Evolutionary conservation across 306 rosid genomes (phyloP).

Genomic region (Glycine latifolia): DNA sequence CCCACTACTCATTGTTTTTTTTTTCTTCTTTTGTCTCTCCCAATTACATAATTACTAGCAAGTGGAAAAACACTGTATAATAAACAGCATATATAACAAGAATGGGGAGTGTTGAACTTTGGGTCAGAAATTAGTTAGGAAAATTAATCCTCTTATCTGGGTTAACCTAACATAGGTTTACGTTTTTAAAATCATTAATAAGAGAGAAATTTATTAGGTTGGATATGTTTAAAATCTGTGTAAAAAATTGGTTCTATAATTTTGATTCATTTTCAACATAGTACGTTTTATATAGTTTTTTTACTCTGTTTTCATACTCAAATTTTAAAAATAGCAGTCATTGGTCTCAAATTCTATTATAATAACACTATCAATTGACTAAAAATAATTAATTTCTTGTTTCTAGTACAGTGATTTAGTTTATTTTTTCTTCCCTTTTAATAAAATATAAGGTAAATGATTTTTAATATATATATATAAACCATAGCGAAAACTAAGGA

Average conservation of each 20-base stretch:
- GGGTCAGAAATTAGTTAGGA: not conserved
- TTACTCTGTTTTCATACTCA: not conserved
- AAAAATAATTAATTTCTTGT: no score
- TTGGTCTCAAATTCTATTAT: not conserved
- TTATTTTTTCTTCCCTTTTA: no score
- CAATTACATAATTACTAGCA: not conserved
- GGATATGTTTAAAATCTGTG: not conserved
- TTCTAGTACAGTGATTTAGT: no score
- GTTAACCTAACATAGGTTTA: not conserved
- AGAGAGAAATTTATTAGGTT: not conserved
- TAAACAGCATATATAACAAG: not conserved
- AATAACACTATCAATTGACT: not conserved
- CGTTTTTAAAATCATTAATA: not conserved
- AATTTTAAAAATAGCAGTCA: not conserved
- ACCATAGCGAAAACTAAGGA: no score
- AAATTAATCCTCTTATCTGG: not conserved
- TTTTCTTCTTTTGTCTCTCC: not conserved
- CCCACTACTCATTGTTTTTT: constrained; percentile 23
- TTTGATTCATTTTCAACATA: not conserved
- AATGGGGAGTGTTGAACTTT: not conserved
- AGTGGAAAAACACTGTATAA: not conserved
- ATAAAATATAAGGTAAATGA: no score
- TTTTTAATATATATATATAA: no score
- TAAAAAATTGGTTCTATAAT: not conserved
- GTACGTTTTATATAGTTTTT: not conserved